Evolutionary conservation across 805 yeast species (phyloP).

Genomic region (Maudiozyma turicensis): DNA sequence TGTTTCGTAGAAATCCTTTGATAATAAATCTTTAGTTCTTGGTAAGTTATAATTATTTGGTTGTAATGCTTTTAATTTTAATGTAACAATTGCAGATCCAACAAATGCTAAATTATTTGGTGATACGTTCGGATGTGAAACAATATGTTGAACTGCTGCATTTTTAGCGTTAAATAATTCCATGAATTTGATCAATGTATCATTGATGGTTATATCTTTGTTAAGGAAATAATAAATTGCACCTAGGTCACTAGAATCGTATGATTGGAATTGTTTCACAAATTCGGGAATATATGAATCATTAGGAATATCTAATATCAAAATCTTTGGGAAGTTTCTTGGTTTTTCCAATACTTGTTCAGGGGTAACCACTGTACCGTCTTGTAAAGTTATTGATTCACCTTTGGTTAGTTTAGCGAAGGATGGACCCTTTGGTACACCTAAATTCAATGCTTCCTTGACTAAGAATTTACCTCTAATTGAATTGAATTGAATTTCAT

Average conservation of each 20-base stretch:
- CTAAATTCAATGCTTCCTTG: conserved; percentile 53
- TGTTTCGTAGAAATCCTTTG: conserved; percentile 25
- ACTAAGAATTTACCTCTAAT: conserved; percentile 70
- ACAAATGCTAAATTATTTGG: conserved; percentile 53
- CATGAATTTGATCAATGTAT: conserved; percentile 41
- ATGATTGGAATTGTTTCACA: conserved; percentile 21
- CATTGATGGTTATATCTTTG: conserved; percentile 39
- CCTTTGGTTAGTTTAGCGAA: conserved; percentile 57
- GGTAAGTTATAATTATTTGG: conserved; percentile 34
- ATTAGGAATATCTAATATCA: conserved; percentile 68
- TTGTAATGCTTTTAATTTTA: conserved; percentile 50
- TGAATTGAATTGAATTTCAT: conserved; percentile 56
- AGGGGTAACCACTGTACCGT: conserved; percentile 53
- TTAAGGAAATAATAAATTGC: conserved; percentile 74
- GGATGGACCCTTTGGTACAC: conserved; percentile 55
- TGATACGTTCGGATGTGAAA: conserved; percentile 62
- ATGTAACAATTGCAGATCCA: conserved; percentile 41
- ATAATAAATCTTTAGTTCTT: conserved; percentile 20
- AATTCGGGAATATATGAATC: conserved; percentile 33
- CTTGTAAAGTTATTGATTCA: conserved; percentile 40
- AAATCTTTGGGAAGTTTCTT: conserved; percentile 46
- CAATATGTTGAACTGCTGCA: conserved; percentile 42
- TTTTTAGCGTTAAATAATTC: conserved; percentile 35
- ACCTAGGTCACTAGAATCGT: conserved; percentile 26
- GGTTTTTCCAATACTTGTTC: conserved; percentile 63